A percentile compares a stretch with the other conserved stretches of the same genome.
These are phyloP conservation scores for Pseudocercospora macadamiae DNA, from an alignment of 2,329 filamentous ascomycete genomes.

Conservation along the genomic window DNA sequence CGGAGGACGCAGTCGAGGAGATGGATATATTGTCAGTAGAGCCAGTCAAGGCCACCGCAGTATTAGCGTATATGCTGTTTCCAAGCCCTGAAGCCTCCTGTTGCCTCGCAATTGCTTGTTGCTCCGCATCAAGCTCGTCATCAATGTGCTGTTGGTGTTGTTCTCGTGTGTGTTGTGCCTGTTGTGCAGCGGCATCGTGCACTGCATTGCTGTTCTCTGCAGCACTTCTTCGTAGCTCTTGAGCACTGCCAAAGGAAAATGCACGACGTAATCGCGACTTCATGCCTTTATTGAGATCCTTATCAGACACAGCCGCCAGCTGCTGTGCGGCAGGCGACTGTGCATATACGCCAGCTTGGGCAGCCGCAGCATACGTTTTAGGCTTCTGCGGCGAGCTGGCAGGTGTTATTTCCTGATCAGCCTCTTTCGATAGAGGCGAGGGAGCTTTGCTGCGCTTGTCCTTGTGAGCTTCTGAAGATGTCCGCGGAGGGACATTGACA, in stretches of 20 bases:
- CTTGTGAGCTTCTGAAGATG: constrained; percentile 40
- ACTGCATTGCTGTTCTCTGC: constrained; percentile 59
- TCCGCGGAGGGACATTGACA: constrained; percentile 38
- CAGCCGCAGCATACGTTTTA: constrained; percentile 37
- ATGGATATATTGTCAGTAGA: constrained; percentile 95
- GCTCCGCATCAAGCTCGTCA: constrained; percentile 69
- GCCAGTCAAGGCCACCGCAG: constrained; percentile 72
- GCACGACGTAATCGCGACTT: constrained; percentile 87
- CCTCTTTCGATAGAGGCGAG: constrained; percentile 52
- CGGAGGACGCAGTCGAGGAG: constrained; percentile 85
- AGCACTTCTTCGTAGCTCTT: constrained; percentile 79
- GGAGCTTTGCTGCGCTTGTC: constrained; percentile 47
- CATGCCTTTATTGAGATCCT: constrained; percentile 74
- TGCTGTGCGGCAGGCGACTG: constrained; percentile 78
- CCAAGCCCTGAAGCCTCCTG: constrained; percentile 93
- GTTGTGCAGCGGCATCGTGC: constrained; percentile 23
- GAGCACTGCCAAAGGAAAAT: constrained; percentile 94
- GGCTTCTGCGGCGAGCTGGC: constrained; percentile 32
- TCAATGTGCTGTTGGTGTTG: constrained; percentile 35
- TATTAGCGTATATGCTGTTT: constrained; percentile 82
- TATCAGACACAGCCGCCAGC: constrained; percentile 83
- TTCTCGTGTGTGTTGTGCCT: constrained; percentile 32
- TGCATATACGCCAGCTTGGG: constrained; percentile 30
- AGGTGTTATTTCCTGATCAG: constrained; percentile 36
- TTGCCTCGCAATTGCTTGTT: constrained; percentile 85